Conservation (phyloP, 1,284 basidiomycete genomes). For the Cerrena zonata region DNA sequence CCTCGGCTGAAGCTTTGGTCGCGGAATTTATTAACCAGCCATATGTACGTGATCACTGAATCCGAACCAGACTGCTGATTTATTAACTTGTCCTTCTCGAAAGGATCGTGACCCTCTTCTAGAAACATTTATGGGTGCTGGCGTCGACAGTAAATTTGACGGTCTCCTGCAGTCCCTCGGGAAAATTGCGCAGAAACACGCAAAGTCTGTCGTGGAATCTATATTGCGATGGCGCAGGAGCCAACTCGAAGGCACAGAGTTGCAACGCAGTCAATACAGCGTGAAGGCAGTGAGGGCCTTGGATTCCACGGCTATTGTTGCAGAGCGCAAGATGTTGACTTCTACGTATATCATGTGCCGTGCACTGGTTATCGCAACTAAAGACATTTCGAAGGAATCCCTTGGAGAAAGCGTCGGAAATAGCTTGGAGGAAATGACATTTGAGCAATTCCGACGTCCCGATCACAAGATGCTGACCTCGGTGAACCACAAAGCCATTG, state of each 20-base stretch:
- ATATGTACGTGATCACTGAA: constrained; percentile 51
- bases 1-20: constrained; percentile 73
- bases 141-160: constrained; percentile 75
- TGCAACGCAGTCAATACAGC: constrained; percentile 42
- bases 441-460: constrained; percentile 77
- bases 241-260: constrained; percentile 60
- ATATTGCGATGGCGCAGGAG: constrained; percentile 82
- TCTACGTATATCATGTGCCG: constrained; percentile 86
- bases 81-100: constrained; percentile 1
- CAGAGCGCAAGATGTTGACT: constrained; percentile 75
- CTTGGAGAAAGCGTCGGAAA: constrained; percentile 74
- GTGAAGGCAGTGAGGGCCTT: constrained; percentile 22
- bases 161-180: constrained; percentile 77
- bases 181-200: constrained; percentile 79
- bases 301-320: constrained; percentile 57
- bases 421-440: constrained; percentile 78
- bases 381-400: constrained; percentile 66
- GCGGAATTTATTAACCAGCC: constrained; percentile 64
- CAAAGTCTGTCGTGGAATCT: constrained; percentile 81
- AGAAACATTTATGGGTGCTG: constrained; percentile 60
- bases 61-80: constrained; percentile 7
- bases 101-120: constrained; percentile 69
- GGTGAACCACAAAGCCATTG: constrained; percentile 73
- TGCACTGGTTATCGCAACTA: constrained; percentile 73
- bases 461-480: constrained; percentile 62